These are phyloP conservation scores for Lupinus albus DNA, from an alignment of 306 rosid genomes.

Conservation along the genomic window DNA sequence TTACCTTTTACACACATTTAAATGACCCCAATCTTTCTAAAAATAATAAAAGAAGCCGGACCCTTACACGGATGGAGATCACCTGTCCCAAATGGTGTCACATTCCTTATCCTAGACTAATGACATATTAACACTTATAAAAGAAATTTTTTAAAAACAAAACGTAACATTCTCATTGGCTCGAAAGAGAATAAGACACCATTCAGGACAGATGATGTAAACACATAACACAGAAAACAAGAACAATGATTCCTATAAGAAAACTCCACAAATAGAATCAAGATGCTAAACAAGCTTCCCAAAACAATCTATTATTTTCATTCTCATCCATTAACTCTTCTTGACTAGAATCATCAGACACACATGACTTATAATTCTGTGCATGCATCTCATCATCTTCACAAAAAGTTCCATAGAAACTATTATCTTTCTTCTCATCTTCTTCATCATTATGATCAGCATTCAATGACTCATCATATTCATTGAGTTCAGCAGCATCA, in stretches of 20 bases:
- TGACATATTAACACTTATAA: no score
- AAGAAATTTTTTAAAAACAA: no score
- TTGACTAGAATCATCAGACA: conserved; percentile 60
- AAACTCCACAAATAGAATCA: conserved; percentile 31
- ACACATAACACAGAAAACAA: no score
- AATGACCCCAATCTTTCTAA: not conserved
- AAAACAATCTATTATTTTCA: conserved; percentile 77
- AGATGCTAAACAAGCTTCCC: conserved; percentile 97
- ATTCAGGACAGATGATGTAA: no score
- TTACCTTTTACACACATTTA: conserved; percentile 2
- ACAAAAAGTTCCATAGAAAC: conserved; percentile 40
- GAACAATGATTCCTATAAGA: conserved; percentile 2
- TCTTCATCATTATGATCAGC: conserved; percentile 9
- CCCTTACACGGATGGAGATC: no score
- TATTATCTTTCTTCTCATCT: conserved; percentile 29
- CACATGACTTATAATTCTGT: conserved; percentile 48
- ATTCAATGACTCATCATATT: conserved; percentile 20
- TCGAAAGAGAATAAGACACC: no score
- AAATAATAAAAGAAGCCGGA: no score
- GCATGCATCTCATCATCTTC: conserved; percentile 44
- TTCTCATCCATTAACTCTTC: conserved; percentile 64
- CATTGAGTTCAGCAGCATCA: conserved; percentile 36
- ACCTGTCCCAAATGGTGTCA: no score
- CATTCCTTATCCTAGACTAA: no score
- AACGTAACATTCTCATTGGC: no score